Evolutionary conservation across 1,284 basidiomycete genomes (phyloP).

Genomic region (Ceratobasidium sp.): DNA sequence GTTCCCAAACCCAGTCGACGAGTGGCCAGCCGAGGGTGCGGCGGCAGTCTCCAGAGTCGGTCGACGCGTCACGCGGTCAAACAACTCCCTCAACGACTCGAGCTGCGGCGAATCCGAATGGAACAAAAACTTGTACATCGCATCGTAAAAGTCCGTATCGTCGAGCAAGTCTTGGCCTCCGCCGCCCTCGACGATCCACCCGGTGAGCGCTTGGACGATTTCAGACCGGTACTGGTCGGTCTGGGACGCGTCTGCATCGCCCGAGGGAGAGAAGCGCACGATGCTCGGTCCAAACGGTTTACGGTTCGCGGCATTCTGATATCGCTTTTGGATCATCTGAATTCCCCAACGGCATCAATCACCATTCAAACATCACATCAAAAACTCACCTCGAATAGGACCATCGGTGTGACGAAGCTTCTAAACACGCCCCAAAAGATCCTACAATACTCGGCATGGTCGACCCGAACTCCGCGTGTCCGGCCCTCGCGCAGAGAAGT

Average conservation of each 20-base stretch:
- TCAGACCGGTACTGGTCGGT: conserved; percentile 54
- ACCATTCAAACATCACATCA: conserved; percentile 24
- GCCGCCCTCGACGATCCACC: conserved; percentile 72
- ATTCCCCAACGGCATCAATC: conserved; percentile 12
- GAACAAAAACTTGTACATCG: conserved; percentile 63
- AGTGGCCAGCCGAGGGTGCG: conserved; percentile 13
- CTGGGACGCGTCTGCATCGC: background rate
- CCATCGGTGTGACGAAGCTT: conserved; percentile 76
- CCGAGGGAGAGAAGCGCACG: background rate
- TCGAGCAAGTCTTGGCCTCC: conserved; percentile 79
- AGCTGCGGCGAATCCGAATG: conserved; percentile 53
- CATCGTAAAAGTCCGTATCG: conserved; percentile 64
- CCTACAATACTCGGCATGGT: conserved; percentile 69
- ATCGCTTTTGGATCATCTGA: conserved; percentile 76
- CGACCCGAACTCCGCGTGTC: conserved; percentile 70
- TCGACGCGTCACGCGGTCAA: conserved; percentile 65
- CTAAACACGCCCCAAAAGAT: conserved; percentile 83
- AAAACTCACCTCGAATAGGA: conserved; percentile 77
- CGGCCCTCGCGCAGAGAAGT: conserved; percentile 72
- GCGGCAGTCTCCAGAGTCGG: conserved; percentile 53
- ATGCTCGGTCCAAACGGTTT: conserved; percentile 14
- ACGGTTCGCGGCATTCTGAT: conserved; percentile 51
- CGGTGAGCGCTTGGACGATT: conserved; percentile 66
- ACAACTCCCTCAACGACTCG: conserved; percentile 55
- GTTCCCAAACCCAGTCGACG: conserved; percentile 52